Evolutionary conservation across 495 filamentous ascomycete genomes (phyloP), one percentile per base, ranked within the genome.

Genomic region (Clavariopsis aquatica): DNA sequence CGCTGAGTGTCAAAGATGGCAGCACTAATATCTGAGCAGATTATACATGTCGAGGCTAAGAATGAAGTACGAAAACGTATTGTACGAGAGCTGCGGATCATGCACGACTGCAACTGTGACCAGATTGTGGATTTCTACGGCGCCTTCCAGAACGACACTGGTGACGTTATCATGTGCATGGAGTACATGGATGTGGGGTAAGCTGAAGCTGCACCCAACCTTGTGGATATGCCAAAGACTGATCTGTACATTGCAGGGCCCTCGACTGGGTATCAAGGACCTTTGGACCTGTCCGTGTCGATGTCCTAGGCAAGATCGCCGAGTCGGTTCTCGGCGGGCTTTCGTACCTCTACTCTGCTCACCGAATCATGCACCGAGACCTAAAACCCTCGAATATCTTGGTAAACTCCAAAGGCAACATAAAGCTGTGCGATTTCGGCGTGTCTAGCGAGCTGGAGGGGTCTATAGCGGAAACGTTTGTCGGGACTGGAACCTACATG

Each of bases 151-250:
- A 96, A 96, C 70, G 91, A 96, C 69, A 89, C 88, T 49, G 89
- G 94, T 66, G 94, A 98, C 78, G 95, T 98, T 64, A 92, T 97
- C 63, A 89, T 98, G 89, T 98, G 94, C 74, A 98, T 98, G 94
- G 94, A 98, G 75, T 97, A 98, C 72, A 96, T 96, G 92, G 94
- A 98, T 80, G 91, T 92, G 77, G 95, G 95, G 94, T 98, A 84
- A 75, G 70, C 64, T n/a, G 6, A 22, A 56, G 52, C 52, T 56
- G 49, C 49, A n/a, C n/a, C 51, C 38, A 36, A 36, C 27, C 26
- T 20, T 28, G 55, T 43, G 38, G 2, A 43, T 43, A 43, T 17
- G 22, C 52, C 68, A 15, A 23, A 29, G 12, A 56, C 82, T 85
- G 69, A 85, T 69, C 2, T 28, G 24, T 45, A 29, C 26, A 3